Conservation (phyloP, 2,329 filamentous ascomycete genomes). For the Ampelomyces quisqualis region DNA sequence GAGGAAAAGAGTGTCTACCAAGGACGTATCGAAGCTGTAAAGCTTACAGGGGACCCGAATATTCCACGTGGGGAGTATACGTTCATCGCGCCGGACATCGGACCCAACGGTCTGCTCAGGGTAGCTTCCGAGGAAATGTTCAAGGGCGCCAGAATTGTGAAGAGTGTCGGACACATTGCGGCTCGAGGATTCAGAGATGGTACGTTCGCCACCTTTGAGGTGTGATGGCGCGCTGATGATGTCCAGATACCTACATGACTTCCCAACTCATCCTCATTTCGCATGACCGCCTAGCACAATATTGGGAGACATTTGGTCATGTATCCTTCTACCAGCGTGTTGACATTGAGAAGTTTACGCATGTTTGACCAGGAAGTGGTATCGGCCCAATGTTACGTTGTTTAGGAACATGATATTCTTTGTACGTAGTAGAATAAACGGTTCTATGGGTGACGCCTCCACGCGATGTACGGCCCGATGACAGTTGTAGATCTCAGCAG, state of each 20-base stretch:
- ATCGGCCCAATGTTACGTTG: no score
- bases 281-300: conserved; percentile 74
- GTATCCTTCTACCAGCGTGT: conserved; percentile 53
- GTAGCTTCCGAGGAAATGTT: conserved; percentile 68
- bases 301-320: conserved; percentile 66
- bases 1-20: conserved; percentile 51
- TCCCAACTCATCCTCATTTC: conserved; percentile 78
- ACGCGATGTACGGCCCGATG: no score
- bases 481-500: no score
- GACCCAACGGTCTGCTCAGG: conserved; percentile 63
- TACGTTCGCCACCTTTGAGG: conserved; percentile 49
- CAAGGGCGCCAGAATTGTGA: conserved; percentile 70
- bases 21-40: conserved; percentile 78
- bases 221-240: conserved; percentile 2
- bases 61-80: conserved; percentile 83
- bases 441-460: no score
- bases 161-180: conserved; percentile 76
- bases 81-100: conserved; percentile 78
- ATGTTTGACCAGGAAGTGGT: no score
- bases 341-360: conserved; percentile 45
- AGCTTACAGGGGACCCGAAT: conserved; percentile 88
- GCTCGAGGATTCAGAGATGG: conserved; percentile 68
- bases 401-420: no score
- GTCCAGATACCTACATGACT: conserved; percentile 69
- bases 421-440: no score